Evolutionary conservation across 2,329 filamentous ascomycete genomes (phyloP).

Genomic region (Cladorrhinum sp.): DNA sequence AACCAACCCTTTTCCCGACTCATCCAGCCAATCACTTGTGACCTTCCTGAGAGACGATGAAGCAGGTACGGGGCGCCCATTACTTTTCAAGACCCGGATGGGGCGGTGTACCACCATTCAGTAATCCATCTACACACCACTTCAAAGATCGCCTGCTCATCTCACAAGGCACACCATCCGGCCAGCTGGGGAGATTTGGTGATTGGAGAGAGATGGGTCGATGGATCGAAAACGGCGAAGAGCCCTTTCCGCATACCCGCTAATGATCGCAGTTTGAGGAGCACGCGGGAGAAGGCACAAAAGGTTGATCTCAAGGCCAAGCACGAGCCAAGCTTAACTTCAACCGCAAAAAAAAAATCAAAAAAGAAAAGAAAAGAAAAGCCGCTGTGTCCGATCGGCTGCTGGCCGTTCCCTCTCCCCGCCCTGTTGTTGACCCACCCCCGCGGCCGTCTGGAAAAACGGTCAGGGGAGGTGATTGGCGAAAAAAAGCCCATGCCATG

Average conservation of each 20-base stretch:
- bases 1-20: not conserved
- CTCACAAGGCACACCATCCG: slow-evolving; percentile 8
- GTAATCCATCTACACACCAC: not conserved
- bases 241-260: not conserved
- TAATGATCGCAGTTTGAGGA: not conserved
- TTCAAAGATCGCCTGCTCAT: slow-evolving; percentile 1
- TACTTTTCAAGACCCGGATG: not conserved
- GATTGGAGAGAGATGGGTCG: slow-evolving; percentile 7
- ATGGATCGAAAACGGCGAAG: not conserved
- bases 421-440: not conserved
- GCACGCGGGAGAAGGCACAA: not conserved
- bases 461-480: not conserved
- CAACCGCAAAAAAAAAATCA: not conserved
- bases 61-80: slow-evolving; percentile 15
- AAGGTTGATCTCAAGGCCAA: not conserved
- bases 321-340: too few relatives aligned
- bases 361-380: not conserved
- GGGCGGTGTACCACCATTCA: not conserved
- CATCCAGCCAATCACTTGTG: not conserved
- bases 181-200: too few relatives aligned
- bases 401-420: not conserved
- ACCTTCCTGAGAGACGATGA: not conserved
- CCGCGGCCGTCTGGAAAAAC: not conserved
- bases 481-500: not conserved
- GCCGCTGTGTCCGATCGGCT: not conserved